These are phyloP conservation scores for Clarireedia sp. DNA, from an alignment of 2,329 filamentous ascomycete species.

Conservation along the genomic window DNA sequence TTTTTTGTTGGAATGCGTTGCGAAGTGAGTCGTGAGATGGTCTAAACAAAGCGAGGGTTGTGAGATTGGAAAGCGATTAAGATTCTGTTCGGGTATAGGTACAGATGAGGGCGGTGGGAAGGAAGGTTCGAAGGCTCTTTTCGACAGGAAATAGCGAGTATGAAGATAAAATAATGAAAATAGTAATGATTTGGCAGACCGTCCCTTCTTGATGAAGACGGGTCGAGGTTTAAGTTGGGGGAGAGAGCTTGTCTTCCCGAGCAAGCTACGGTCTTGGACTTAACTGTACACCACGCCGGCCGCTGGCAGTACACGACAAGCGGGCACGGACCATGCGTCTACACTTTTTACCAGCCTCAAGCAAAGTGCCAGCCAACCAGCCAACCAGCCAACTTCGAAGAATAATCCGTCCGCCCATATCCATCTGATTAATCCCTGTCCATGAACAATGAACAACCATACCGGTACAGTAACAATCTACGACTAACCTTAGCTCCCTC, in stretches of 20 bases:
- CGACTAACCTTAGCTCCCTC: no score
- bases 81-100: background rate
- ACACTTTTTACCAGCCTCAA: background rate
- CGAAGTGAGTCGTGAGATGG: constrained; percentile 15
- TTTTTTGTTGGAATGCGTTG: constrained; percentile 20
- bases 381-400: no score
- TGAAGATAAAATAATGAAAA: background rate
- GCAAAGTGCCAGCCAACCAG: background rate
- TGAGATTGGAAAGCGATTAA: background rate
- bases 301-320: constrained; percentile 5
- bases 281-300: constrained; percentile 4
- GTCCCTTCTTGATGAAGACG: constrained; percentile 7
- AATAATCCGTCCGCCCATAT: no score
- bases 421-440: no score
- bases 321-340: background rate
- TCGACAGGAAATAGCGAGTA: background rate
- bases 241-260: constrained; percentile 3
- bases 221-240: constrained; percentile 5
- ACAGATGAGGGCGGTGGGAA: background rate
- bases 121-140: constrained; percentile 12
- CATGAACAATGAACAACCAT: no score
- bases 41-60: constrained; percentile 10
- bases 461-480: no score
- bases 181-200: no score
- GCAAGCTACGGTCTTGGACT: constrained; percentile 7